Evolutionary conservation across 768 basidiomycete genomes (phyloP), one percentile per base, ranked within the genome.

Genomic region (Suillus brevipes): DNA sequence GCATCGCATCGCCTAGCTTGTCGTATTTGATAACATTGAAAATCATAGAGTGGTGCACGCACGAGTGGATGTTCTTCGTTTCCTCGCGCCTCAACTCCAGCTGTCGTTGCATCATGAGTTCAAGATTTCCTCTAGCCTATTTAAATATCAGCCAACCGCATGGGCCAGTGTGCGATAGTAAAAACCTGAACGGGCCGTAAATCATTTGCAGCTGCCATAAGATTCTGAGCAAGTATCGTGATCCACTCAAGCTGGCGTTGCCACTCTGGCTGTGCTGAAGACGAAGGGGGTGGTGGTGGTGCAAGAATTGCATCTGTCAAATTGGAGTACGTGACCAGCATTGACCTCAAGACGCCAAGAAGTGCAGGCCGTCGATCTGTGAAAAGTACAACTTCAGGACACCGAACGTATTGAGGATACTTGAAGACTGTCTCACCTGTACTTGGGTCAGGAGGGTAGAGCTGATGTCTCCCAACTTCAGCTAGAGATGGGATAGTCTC

Each of bases 141-240:
- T 61, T 37, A 49, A 38, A 34, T 34, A 49, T 67, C 25, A 61
- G 59, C 23, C 40, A 38, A 31, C 23, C 20, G 31, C 37, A 55
- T 34, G 31, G 8, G 25, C 20, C 23, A 34, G 45, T 40, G 65
- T 36, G 20, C n/a, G 60, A 60, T 55, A 62, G 50, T 67, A 72
- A 77, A 13, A 31, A 89, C 93, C 84, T 96, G 94, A 6, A 95
- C 90, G 1, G 94, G 94, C 31, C 95, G 86, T 60, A 96, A 78
- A 70, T 95, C 94, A 71, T 97, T 97, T 43, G 91, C 92, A 20
- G 92, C 91, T 16, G 89, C 91, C 87, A 95, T 92, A 64, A 97
- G 83, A 74, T 96, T 97, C 74, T 93, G 90, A 8, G 87, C 87
- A 61, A 94, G 84, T 2, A 91, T 81, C 13, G 84, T 87, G 61